phyloP scores from a whole-genome alignment of 2,329 filamentous ascomycete species.

The Arthrobotrys conoides region DNA sequence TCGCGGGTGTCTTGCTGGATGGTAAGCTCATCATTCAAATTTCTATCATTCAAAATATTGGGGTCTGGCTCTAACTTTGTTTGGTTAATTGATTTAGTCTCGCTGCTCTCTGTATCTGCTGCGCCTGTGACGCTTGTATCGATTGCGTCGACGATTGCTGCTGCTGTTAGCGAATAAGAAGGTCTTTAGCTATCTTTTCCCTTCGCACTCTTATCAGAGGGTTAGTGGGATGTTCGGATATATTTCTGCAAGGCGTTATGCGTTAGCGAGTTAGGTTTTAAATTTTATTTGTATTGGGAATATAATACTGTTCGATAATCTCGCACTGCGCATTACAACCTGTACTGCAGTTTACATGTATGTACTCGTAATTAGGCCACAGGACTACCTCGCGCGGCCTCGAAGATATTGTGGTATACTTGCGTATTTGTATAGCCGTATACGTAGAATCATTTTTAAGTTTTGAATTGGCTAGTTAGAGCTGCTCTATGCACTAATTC shows the following conservation, averaged over 20 bases:
- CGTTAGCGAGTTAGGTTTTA: not conserved
- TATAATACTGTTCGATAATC: not conserved
- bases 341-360: too few species aligned
- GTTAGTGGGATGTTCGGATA: too few species aligned
- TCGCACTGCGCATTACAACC: too few species aligned
- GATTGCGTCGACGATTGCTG: constrained; percentile 60
- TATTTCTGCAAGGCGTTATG: not conserved
- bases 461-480: too few species aligned
- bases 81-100: constrained; percentile 33
- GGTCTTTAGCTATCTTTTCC: not conserved
- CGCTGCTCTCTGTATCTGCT: constrained; percentile 56
- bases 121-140: constrained; percentile 58
- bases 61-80: not conserved
- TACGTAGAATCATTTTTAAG: too few species aligned
- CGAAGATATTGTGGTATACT: too few species aligned
- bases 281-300: not conserved
- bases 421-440: too few species aligned
- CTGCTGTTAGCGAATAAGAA: constrained; percentile 34
- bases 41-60: not conserved
- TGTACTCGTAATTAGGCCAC: too few species aligned
- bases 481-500: too few species aligned
- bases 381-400: too few species aligned
- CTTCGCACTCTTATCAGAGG: not conserved
- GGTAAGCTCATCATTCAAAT: constrained; percentile 21
- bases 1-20: constrained; percentile 56